These are phyloP conservation scores for Cyberlindnera mississippiensis DNA, from an alignment of 805 yeast genomes.

Conservation along the genomic window DNA sequence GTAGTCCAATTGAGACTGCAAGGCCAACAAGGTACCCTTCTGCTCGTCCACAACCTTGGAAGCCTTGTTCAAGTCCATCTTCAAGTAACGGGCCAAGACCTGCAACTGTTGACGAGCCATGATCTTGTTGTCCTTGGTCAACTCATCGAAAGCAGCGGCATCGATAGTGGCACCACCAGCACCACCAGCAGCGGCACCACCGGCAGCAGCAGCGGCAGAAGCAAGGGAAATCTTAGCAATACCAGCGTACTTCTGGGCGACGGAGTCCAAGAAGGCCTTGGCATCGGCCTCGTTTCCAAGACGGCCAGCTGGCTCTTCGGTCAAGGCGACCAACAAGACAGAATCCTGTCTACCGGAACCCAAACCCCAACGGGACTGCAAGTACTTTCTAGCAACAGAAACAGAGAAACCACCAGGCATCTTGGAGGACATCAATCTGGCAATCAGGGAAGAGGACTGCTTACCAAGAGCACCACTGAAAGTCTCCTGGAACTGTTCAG, in stretches of 20 bases:
- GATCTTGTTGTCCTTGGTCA: conserved; percentile 45
- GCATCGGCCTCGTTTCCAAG: conserved; percentile 86
- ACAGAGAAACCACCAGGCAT: conserved; percentile 99
- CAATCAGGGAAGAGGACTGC: conserved; percentile 82
- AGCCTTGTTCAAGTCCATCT: conserved; percentile 87
- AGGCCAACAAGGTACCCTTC: conserved; percentile 76
- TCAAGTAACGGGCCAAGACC: conserved; percentile 90
- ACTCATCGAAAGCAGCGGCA: conserved; percentile 86
- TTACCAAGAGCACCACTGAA: conserved; percentile 90
- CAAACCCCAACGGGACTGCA: conserved; percentile 89
- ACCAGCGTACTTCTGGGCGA: conserved; percentile 83
- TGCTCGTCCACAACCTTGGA: conserved; percentile 73
- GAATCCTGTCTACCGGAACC: conserved; percentile 94
- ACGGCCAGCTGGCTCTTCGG: conserved; percentile 89
- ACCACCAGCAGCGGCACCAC: conserved; percentile 41
- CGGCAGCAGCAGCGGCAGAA: conserved; percentile 50
- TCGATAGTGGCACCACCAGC: conserved; percentile 88
- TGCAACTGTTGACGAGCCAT: conserved; percentile 62
- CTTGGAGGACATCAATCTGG: conserved; percentile 90
- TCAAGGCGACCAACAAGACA: conserved; percentile 74
- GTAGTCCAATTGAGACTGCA: conserved; percentile 88
- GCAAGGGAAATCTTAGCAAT: conserved; percentile 77
- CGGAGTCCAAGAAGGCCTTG: conserved; percentile 77
- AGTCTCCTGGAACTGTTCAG: conserved; percentile 90
- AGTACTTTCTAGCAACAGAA: conserved; percentile 86